phyloP scores from a whole-genome alignment of 164 flowering plant species.

The Piper longum region DNA sequence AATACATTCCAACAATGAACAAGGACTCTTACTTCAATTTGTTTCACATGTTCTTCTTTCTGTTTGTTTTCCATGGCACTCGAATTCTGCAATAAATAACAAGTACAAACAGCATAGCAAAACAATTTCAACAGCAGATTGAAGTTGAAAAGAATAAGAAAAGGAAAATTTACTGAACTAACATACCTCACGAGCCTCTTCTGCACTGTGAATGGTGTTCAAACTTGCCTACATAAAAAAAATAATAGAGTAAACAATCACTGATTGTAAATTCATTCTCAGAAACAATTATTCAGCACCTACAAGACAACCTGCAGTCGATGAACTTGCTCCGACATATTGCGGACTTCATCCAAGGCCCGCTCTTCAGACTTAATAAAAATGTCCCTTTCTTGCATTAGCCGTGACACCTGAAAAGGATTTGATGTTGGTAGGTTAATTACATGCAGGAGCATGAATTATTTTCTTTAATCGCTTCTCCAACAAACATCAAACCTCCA shows the following conservation, averaged over 20 bases:
- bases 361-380: conserved; percentile 65
- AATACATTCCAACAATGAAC: not conserved
- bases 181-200: conserved; percentile 71
- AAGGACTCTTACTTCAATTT: conserved; percentile 45
- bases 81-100: conserved; percentile 37
- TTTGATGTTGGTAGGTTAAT: not conserved
- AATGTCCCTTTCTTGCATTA: conserved; percentile 71
- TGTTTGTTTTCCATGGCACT: conserved; percentile 53
- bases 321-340: conserved; percentile 61
- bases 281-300: not conserved
- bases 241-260: not conserved
- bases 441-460: not conserved
- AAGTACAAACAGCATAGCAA: not conserved
- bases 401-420: conserved; percentile 41
- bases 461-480: not conserved
- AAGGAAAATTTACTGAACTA: not conserved
- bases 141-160: not conserved
- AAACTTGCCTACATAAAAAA: conserved; percentile 48
- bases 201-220: conserved; percentile 68
- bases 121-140: not conserved
- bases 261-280: not conserved
- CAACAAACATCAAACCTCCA: conserved; percentile 45
- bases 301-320: conserved; percentile 56
- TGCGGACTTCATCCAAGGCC: conserved; percentile 74
- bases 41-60: conserved; percentile 47